These are phyloP conservation scores for Solanum hybrid DNA, from an alignment of 305 asterid species.

Conservation along the genomic window DNA sequence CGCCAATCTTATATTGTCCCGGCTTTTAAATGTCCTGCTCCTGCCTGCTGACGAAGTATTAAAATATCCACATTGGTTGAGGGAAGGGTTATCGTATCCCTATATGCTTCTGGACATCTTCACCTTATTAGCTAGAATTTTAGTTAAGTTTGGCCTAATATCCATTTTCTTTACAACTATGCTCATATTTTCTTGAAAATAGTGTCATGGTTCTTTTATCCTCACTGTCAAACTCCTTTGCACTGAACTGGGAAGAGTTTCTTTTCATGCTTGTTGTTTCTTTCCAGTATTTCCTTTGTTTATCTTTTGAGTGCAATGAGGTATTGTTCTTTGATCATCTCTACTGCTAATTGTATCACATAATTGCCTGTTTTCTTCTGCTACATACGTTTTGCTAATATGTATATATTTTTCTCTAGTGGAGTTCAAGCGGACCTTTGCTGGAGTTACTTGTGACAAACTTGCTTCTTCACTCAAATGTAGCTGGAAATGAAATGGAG, in stretches of 20 bases:
- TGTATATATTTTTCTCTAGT: constrained; percentile 23
- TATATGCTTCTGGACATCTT: background rate
- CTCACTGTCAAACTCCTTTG: background rate
- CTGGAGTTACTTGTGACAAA: constrained; percentile 60
- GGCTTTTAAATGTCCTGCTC: background rate
- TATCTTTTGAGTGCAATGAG: background rate
- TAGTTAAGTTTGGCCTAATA: background rate
- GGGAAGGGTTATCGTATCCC: background rate
- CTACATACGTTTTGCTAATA: background rate
- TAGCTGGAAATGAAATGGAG: constrained; percentile 41
- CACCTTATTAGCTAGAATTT: background rate
- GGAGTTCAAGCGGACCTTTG: constrained; percentile 79
- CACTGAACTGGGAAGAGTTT: background rate
- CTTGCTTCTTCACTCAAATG: constrained; percentile 26
- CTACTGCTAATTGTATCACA: background rate
- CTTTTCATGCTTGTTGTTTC: background rate
- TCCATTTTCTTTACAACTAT: background rate
- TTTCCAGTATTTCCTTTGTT: background rate
- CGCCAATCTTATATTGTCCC: background rate
- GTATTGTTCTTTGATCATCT: background rate
- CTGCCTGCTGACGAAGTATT: background rate
- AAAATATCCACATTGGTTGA: background rate
- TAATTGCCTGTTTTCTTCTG: background rate
- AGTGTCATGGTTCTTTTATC: background rate
- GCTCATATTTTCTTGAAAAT: background rate